A percentile compares a stretch with the other conserved stretches of the same genome.
Conservation (phyloP, 2,329 filamentous ascomycete genomes). For the Aspergillus fructus region DNA sequence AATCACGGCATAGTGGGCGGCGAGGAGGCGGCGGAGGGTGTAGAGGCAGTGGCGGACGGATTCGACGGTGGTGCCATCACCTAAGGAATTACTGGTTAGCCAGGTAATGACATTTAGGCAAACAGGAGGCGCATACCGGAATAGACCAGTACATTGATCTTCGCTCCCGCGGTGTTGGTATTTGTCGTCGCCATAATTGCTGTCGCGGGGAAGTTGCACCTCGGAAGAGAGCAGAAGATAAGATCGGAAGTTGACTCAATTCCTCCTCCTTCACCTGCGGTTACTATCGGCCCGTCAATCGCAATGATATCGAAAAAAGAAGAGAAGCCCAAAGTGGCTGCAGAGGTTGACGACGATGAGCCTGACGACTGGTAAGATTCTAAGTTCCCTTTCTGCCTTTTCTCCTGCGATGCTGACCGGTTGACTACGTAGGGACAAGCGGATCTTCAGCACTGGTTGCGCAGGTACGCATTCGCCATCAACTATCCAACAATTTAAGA, state of each 20-base stretch:
- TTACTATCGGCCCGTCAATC: slow-evolving; percentile 3
- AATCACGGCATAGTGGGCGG: slow-evolving; percentile 89
- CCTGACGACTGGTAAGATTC: slow-evolving; percentile 81
- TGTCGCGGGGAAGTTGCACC: slow-evolving; percentile 22
- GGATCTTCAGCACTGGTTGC: slow-evolving; percentile 95
- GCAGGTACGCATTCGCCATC: slow-evolving; percentile 59
- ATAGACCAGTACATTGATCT: slow-evolving; percentile 91
- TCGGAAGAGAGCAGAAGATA: not conserved
- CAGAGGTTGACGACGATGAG: slow-evolving; percentile 71
- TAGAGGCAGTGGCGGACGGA: slow-evolving; percentile 88
- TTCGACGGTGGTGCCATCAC: slow-evolving; percentile 79
- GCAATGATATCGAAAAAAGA: slow-evolving; percentile 64
- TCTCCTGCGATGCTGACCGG: slow-evolving; percentile 18
- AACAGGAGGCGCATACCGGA: slow-evolving; percentile 60
- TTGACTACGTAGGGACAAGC: slow-evolving; percentile 74
- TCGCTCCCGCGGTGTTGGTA: slow-evolving; percentile 57
- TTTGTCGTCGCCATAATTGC: slow-evolving; percentile 26
- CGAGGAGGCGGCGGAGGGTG: slow-evolving; percentile 79
- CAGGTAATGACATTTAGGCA: slow-evolving; percentile 26
- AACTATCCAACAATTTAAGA: not conserved
- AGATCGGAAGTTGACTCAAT: slow-evolving; percentile 2
- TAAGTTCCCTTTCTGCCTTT: not conserved
- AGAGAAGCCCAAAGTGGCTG: slow-evolving; percentile 39
- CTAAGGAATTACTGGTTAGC: slow-evolving; percentile 46
- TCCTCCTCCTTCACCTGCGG: slow-evolving; percentile 1